phyloP scores from a whole-genome alignment of 805 yeast species.

The Wickerhamiella siamensis region DNA sequence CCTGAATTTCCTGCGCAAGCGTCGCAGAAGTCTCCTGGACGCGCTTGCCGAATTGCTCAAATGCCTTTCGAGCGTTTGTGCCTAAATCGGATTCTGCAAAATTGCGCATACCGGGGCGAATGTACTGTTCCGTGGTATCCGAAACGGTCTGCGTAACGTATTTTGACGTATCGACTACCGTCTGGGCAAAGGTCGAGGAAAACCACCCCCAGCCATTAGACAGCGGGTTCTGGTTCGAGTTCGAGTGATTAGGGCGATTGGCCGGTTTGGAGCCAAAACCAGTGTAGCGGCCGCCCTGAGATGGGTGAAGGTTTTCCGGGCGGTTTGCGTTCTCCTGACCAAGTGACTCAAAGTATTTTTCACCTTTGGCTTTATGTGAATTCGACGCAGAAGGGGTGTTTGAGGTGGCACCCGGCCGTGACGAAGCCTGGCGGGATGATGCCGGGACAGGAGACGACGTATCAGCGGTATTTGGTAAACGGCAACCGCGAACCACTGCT shows the following conservation, averaged over 20 bases:
- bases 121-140: conserved; percentile 77
- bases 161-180: conserved; percentile 55
- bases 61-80: conserved; percentile 76
- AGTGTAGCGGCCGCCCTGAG: conserved; percentile 82
- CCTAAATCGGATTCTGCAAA: conserved; percentile 68
- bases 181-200: conserved; percentile 69
- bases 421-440: background rate
- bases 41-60: conserved; percentile 89
- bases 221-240: conserved; percentile 82
- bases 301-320: conserved; percentile 73
- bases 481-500: background rate
- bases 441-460: conserved; percentile 7
- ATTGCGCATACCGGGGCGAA: conserved; percentile 80
- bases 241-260: conserved; percentile 30
- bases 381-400: background rate
- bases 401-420: conserved; percentile 1
- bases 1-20: conserved; percentile 53
- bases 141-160: conserved; percentile 60
- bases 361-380: conserved; percentile 35
- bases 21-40: conserved; percentile 76
- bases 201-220: conserved; percentile 90
- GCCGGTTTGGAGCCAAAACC: conserved; percentile 73
- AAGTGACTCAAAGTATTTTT: conserved; percentile 64
- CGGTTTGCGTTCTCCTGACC: conserved; percentile 60
- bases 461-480: conserved; percentile 8